Base-by-base conservation (phyloP, 1,284 basidiomycete genomes). In the Apiotrichum siamense region DNA sequence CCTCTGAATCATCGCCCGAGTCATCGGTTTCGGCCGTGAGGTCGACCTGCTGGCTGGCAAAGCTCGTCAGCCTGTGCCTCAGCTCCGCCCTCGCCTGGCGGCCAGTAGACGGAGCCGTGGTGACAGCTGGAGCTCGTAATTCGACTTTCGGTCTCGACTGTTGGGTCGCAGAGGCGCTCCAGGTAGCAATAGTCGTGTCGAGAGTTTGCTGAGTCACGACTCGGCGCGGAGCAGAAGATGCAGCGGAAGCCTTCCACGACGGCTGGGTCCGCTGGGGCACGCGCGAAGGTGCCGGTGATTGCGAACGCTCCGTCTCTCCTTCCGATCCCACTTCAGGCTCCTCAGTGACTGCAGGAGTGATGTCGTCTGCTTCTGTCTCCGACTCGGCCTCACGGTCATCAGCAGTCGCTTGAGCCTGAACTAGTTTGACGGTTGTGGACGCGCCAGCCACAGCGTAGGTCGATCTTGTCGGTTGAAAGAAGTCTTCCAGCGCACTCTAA, bases 401-500 rank as follows among this genome's bases (percentile, higher is more conserved):
- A 11, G 20, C 20, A 9, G n/a, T 23, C 7, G 5, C 18, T 26
- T 35, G 23, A 2, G n/a, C 55, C 11, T 44, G 36, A n/a, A 48
- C 10, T 3, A 44, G 10, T 26, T 62, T 62, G 21, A 63, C 51
- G 3, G 63, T 65, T n/a, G 62, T 57, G 2, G 63, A 67, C 1
- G 68, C 68, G 20, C 70, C 71, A n/a, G 75, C 77, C 11, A 86
- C 75, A 21, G 80, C 76, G 54, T 81, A 91, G 0, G 84, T 85
- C 0, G 84, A 83, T n/a, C 86, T 75, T 2, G 81, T 78, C 0
- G 84, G 79, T 3, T 82, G 79, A 63, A 85, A 90, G 7, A 79
- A 65, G 9, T 76, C 69, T 57, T 89, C 86, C 4, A 90, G 75
- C 1, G 78, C 77, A 5, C 68, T 61, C 80, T 85, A 58, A 47